Evolutionary conservation across 2,329 filamentous ascomycete species (phyloP), one percentile per base, ranked within the genome.

Genomic region (Myriangium duriaei): DNA sequence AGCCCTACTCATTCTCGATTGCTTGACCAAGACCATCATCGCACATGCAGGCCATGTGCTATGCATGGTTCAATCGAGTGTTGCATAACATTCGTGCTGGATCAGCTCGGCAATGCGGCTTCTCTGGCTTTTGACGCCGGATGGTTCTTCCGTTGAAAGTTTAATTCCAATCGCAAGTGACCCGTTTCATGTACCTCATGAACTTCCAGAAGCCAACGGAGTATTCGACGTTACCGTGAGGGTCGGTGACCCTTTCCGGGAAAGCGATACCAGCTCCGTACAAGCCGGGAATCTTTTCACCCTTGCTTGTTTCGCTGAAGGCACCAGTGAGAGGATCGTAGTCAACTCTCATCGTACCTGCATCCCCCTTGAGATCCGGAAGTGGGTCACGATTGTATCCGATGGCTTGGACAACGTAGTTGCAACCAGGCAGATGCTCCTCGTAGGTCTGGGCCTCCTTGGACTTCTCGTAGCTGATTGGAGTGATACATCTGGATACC

Each of bases 171-270:
- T 58, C 53, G 11, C 69, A 70, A 12, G 63, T 59, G 3, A 74
- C 71, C 42, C 61, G 64, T 54, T 71, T 70, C 37, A 74, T 53
- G 47, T 69, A 77, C 32, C 65, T 72, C 72, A 78, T 76, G 45
- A 79, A 79, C 55, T 79, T 79, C 50, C 64, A 75, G 50, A 78
- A 68, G 0, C 74, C 74, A 36, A 79, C 74, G 1, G 72, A 71
- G 48, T 67, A 62, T 54, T 77, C 74, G 5, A 72, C 67, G 51
- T 76, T 76, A 0, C 74, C 73, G 28, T 66, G 57, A 1, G 73
- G 74, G 57, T 79, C 74, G 7, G 64, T 64, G 5, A 77, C 72
- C 15, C 63, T 59, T 49, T 78, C 71, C 0, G 74, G 74, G 47
- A 71, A 79, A 1, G 74, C 74, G 47, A 79, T 78, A 0, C 74